Percentiles rank a stretch among this genome's conserved stretches.
These are phyloP conservation scores for Collybia sp. DNA, from an alignment of 768 basidiomycete species.

Conservation along the genomic window DNA sequence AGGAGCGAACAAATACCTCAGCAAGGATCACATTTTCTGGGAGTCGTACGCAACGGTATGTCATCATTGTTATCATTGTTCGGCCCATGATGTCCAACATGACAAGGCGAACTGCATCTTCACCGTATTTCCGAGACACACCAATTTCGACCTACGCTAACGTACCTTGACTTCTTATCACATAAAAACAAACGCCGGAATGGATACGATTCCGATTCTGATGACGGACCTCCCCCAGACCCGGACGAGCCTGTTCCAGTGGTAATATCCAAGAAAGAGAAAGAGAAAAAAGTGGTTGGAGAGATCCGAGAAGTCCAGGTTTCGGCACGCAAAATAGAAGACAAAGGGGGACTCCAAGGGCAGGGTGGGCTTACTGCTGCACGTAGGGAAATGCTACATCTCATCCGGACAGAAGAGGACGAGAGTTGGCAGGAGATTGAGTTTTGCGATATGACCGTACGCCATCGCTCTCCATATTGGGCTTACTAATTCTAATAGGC, in stretches of 20 bases:
- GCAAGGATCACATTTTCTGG: constrained; percentile 68
- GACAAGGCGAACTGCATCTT: constrained; percentile 63
- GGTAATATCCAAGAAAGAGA: constrained; percentile 40
- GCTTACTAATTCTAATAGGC: constrained; percentile 3
- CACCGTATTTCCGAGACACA: constrained; percentile 77
- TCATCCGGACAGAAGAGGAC: constrained; percentile 74
- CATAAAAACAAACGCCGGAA: constrained; percentile 53
- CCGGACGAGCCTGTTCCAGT: constrained; percentile 72
- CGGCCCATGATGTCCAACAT: constrained; percentile 7
- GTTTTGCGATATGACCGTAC: constrained; percentile 62
- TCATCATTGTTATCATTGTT: neutral
- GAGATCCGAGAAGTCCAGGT: constrained; percentile 78
- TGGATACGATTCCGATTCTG: constrained; percentile 55
- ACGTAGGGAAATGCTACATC: constrained; percentile 71
- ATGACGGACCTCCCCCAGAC: constrained; percentile 76
- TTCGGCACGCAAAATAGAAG: constrained; percentile 65
- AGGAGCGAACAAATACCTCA: constrained; percentile 69
- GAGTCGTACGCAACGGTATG: constrained; percentile 68
- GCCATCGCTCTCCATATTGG: constrained; percentile 15
- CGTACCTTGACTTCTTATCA: constrained; percentile 71
- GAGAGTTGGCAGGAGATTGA: constrained; percentile 69
- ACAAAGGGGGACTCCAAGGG: constrained; percentile 43
- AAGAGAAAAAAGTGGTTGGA: constrained; percentile 54
- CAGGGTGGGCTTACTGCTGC: constrained; percentile 66
- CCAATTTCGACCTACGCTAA: constrained; percentile 79